These are phyloP conservation scores for Spergularia azorica DNA, from an alignment of 179 eudicot genomes.

Conservation along the genomic window DNA sequence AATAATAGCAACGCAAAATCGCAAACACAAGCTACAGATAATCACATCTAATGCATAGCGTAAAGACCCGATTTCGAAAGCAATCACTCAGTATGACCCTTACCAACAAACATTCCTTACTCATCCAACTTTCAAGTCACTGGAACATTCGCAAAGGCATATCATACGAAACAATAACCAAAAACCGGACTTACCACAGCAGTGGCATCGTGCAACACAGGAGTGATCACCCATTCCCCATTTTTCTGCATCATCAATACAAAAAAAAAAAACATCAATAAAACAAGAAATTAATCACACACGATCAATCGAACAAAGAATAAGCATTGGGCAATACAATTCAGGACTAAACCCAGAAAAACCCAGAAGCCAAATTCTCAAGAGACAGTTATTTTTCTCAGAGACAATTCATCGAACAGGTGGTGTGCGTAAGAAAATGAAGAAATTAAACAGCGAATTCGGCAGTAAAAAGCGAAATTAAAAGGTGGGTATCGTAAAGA, in stretches of 20 bases:
- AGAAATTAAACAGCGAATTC: background rate
- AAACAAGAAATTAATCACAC: background rate
- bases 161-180: no score
- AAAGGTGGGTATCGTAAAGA: background rate
- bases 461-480: background rate
- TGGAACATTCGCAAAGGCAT: background rate
- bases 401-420: conserved; percentile 21
- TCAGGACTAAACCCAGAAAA: background rate
- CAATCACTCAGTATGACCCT: background rate
- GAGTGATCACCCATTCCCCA: conserved; percentile 69
- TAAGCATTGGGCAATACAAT: background rate
- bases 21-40: background rate
- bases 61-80: background rate
- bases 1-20: background rate
- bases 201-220: conserved; percentile 33
- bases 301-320: background rate
- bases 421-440: background rate
- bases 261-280: background rate
- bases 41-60: background rate
- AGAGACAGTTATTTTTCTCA: background rate
- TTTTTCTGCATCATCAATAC: conserved; percentile 48
- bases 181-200: no score
- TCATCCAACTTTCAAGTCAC: background rate
- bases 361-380: background rate
- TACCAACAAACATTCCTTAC: background rate